Evolutionary conservation across 495 filamentous ascomycete genomes (phyloP), one percentile per base, ranked within the genome.

Genomic region (Penicillium nucicola): DNA sequence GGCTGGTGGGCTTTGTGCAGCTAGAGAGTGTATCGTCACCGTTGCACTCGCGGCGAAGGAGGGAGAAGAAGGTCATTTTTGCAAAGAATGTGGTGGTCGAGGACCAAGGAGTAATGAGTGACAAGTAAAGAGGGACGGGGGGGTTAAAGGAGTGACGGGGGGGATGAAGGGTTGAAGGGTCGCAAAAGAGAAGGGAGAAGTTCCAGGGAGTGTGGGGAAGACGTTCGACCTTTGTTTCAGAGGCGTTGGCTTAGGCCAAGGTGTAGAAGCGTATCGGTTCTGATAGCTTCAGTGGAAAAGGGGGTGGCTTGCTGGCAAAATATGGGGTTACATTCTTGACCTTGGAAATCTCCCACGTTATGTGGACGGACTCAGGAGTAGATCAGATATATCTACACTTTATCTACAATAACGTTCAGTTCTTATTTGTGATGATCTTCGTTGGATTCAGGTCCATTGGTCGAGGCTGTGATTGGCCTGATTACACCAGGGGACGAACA

Each of bases 1-100:
- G 10, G 35, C 50, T 53, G 23, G 43, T 48, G 35, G 50, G 50
- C 35, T 53, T 53, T 47, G 43, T 38, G 28, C 50, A 53, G 38
- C 41, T 44, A 14, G 43, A 47, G n/a, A 31, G 15, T 5, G 22
- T 47, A 4, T 47, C 50, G 14, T 47, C 42, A 17, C 50, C 43
- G 34, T 39, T 23, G 28, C 33, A 48, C 7, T 48, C 46, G 0
- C 46, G 36, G 25, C 46, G 46, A 30, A 48, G 19, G 22, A 48
- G 18, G 25, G 28, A 15, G 23, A 41, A 17, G 46, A 5, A 22
- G 20, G 46, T 23, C n/a, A 14, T 13, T 13, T 13, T 10, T 44
- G 17, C 32, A 48, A 33, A 32, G 46, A 48, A 25, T 48, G 45
- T 48, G 23, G 23, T 40, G 25, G 25, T 28, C 25, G 25, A 28